Percentiles rank a stretch among this genome's conserved stretches.
These are phyloP conservation scores for Penicillium silybi DNA, from an alignment of 495 filamentous ascomycete genomes.

Conservation along the genomic window DNA sequence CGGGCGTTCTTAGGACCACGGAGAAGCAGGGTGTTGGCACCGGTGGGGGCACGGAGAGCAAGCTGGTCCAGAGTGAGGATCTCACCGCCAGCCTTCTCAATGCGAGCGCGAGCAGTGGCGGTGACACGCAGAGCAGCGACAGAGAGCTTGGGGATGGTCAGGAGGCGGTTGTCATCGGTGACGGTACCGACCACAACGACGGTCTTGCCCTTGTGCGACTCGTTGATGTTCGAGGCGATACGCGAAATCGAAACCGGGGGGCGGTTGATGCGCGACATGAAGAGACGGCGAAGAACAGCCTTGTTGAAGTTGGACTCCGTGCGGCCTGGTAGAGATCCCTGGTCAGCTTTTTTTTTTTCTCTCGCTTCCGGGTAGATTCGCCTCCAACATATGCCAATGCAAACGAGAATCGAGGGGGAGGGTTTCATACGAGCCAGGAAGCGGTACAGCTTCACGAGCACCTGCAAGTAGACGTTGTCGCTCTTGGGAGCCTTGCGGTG, in stretches of 20 bases:
- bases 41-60: constrained; percentile 86
- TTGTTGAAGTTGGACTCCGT: constrained; percentile 98
- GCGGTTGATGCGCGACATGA: constrained; percentile 96
- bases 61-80: constrained; percentile 93
- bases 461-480: constrained; percentile 96
- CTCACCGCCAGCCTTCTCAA: constrained; percentile 89
- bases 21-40: constrained; percentile 89
- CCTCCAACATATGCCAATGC: neutral
- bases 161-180: constrained; percentile 93
- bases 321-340: constrained; percentile 56
- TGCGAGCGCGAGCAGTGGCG: constrained; percentile 87
- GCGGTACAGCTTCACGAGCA: constrained; percentile 97
- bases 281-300: constrained; percentile 90
- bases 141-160: constrained; percentile 82
- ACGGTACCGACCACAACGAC: constrained; percentile 89
- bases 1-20: constrained; percentile 94
- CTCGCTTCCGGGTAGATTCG: neutral
- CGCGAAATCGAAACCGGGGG: constrained; percentile 91
- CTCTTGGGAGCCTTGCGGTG: constrained; percentile 96
- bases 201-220: constrained; percentile 78
- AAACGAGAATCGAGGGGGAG: constrained; percentile 5
- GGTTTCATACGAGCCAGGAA: constrained; percentile 87
- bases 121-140: constrained; percentile 95
- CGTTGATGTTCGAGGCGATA: constrained; percentile 63
- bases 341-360: neutral